Percentiles rank a stretch among this genome's conserved stretches.
Evolutionary conservation across 1,139 yeast species (phyloP).

Genomic region (Yamadazyma dendronema): DNA sequence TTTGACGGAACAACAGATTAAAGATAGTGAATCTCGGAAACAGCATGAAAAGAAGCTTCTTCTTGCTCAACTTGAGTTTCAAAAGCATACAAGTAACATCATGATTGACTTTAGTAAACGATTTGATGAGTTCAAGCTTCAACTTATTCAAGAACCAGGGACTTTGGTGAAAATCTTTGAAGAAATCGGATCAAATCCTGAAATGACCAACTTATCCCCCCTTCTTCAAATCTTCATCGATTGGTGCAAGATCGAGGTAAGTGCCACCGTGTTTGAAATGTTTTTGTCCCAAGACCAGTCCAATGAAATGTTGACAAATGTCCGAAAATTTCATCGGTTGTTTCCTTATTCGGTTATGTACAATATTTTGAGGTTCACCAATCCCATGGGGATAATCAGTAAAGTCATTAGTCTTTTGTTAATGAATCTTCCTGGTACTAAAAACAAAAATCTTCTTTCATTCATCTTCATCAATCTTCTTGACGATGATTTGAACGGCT

Average conservation of each 20-base stretch:
- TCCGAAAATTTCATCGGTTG: conserved; percentile 64
- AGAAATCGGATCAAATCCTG: conserved; percentile 58
- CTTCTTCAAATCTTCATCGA: conserved; percentile 68
- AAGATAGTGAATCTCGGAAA: conserved; percentile 57
- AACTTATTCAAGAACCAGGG: conserved; percentile 49
- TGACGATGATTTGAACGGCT: conserved; percentile 74
- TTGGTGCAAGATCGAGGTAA: conserved; percentile 78
- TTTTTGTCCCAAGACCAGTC: conserved; percentile 81
- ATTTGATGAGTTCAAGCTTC: conserved; percentile 54
- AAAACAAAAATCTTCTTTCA: conserved; percentile 61
- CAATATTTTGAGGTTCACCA: conserved; percentile 74
- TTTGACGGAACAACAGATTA: conserved; percentile 38
- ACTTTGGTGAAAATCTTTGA: conserved; percentile 51
- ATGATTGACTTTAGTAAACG: conserved; percentile 45
- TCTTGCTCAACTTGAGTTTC: conserved; percentile 71
- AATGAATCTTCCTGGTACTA: conserved; percentile 69
- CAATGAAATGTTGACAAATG: conserved; percentile 66
- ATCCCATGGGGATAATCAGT: conserved; percentile 81
- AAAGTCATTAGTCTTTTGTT: conserved; percentile 74
- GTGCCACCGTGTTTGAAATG: conserved; percentile 77
- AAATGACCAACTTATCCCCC: conserved; percentile 64
- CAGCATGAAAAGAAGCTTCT: conserved; percentile 60
- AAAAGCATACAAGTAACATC: conserved; percentile 54
- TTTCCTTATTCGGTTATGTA: conserved; percentile 78
- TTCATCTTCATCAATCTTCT: conserved; percentile 70